phyloP scores from a whole-genome alignment of 2,329 filamentous ascomycete species.

The Colletotrichum tanaceti region DNA sequence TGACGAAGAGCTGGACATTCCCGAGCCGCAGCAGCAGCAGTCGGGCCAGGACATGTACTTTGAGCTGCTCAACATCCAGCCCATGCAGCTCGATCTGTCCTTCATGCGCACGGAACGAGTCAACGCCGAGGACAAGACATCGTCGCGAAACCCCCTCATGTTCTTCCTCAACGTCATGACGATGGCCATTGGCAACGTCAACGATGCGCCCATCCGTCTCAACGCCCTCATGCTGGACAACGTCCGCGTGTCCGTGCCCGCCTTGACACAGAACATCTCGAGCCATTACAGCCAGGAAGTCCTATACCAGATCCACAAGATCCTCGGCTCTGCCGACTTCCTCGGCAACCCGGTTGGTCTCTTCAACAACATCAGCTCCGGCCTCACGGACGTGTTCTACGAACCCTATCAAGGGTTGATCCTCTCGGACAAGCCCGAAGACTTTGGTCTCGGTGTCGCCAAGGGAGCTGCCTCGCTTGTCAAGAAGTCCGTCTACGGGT shows the following conservation, averaged over 20 bases:
- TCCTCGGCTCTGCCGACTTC: slow-evolving; percentile 97
- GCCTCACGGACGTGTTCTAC: slow-evolving; percentile 98
- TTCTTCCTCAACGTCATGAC: slow-evolving; percentile 99
- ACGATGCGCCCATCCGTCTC: slow-evolving; percentile 93
- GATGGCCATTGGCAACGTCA: slow-evolving; percentile 99
- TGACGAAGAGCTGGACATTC: slow-evolving; percentile 90
- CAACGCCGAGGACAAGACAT: slow-evolving; percentile 94
- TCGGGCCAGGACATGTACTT: slow-evolving; percentile 97
- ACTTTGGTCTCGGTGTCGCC: slow-evolving; percentile 93
- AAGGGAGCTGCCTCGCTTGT: slow-evolving; percentile 97
- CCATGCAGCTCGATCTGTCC: slow-evolving; percentile 96
- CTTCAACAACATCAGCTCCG: slow-evolving; percentile 98
- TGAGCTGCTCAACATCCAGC: slow-evolving; percentile 94
- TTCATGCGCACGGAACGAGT: slow-evolving; percentile 97
- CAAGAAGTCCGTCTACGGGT: slow-evolving; percentile 98
- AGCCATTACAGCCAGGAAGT: slow-evolving; percentile 98
- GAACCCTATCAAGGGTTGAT: slow-evolving; percentile 98
- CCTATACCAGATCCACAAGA: slow-evolving; percentile 95
- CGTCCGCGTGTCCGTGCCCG: slow-evolving; percentile 86
- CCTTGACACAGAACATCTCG: slow-evolving; percentile 86
- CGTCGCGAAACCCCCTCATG: slow-evolving; percentile 93
- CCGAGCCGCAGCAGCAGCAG: slow-evolving; percentile 87
- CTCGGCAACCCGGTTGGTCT: slow-evolving; percentile 96
- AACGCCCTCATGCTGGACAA: slow-evolving; percentile 97
- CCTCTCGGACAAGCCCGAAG: slow-evolving; percentile 94